Percentiles rank a stretch among this genome's conserved stretches.
Conservation (phyloP, 352 stramenopile genomes). For the Phytophthora chlamydospora region DNA sequence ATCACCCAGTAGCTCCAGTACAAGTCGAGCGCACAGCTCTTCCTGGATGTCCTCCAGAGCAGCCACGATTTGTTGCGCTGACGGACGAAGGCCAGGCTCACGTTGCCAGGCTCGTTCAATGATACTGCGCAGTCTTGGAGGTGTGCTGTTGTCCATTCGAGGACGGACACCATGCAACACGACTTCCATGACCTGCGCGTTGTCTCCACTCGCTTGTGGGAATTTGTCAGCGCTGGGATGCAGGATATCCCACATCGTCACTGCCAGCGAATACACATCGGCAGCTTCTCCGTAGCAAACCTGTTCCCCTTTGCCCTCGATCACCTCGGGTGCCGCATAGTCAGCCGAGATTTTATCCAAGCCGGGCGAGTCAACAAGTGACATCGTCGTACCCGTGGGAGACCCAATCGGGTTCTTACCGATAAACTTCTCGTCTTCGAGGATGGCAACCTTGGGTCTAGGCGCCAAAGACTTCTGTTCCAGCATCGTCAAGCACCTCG, state of each 20-base stretch:
- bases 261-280: conserved; percentile 62
- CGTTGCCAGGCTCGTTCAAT: conserved; percentile 43
- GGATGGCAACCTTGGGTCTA: conserved; percentile 12
- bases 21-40: conserved; percentile 33
- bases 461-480: conserved; percentile 3
- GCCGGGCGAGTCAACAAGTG: conserved; percentile 13
- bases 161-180: conserved; percentile 49
- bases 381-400: conserved; percentile 15
- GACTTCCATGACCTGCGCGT: conserved; percentile 46
- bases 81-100: conserved; percentile 36
- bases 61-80: conserved; percentile 37
- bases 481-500: conserved; percentile 22
- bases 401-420: conserved; percentile 10
- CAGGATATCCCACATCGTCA: conserved; percentile 75
- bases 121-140: conserved; percentile 26
- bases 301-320: conserved; percentile 38
- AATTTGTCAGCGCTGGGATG: conserved; percentile 46
- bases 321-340: conserved; percentile 68
- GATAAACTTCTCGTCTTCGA: conserved; percentile 14
- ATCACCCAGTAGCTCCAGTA: conserved; percentile 26
- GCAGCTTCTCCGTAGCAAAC: conserved; percentile 47
- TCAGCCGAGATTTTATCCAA: conserved; percentile 45
- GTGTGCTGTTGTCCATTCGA: conserved; percentile 25
- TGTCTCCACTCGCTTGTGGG: conserved; percentile 32
- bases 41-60: conserved; percentile 41